Base-by-base conservation (phyloP, 108 stramenopile species). In the Schizochytrium sp. region DNA sequence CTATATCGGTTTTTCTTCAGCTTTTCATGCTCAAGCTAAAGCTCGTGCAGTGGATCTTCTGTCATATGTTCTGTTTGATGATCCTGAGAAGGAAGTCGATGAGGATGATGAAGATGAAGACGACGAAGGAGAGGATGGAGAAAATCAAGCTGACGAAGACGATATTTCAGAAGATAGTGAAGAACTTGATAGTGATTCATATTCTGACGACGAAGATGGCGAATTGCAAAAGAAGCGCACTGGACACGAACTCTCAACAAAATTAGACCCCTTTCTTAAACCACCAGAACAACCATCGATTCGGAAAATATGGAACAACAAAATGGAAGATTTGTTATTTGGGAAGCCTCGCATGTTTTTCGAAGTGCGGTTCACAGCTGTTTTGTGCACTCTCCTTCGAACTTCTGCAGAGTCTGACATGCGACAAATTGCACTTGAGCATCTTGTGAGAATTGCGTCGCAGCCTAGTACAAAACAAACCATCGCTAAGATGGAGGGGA, bases 401-500 rank as follows among this genome's bases (percentile, higher is more conserved):
- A 83, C 50, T 5, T 83, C 53, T 47, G 2, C 47, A 1, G 76
- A 47, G 2, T 83, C 76, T 10, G 53, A 55, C 28, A 83, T 49
- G 47, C 5, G 76, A 17, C 76, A 55, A 1, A 55, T 83, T 55
- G 53, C 76, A 13, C 76, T 49, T 0, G 47, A 55, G 76, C 53
- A 49, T 55, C 47, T 83, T 5, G 50, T 83, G 28, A n/a, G 47
- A 38, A 83, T 55, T 42, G 76, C 47, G 45, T 55, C 47, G 15
- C 47, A 49, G 76, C 47, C 53, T 50, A 55, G 53, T 28, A 55
- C 76, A 1, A 83, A 49, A 38, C 47, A 55, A n/a, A 49, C 76
- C 45, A 83, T 83, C 55, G 76, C 76, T 40, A 83, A 83, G 76
- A 83, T 55, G 76, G 50, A 55, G 5, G 76, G 76, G 5, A 83